A percentile compares a stretch with the other conserved stretches of the same genome.
Conservation (phyloP, 164 flowering plant species). For the Nymphaea colorata region DNA sequence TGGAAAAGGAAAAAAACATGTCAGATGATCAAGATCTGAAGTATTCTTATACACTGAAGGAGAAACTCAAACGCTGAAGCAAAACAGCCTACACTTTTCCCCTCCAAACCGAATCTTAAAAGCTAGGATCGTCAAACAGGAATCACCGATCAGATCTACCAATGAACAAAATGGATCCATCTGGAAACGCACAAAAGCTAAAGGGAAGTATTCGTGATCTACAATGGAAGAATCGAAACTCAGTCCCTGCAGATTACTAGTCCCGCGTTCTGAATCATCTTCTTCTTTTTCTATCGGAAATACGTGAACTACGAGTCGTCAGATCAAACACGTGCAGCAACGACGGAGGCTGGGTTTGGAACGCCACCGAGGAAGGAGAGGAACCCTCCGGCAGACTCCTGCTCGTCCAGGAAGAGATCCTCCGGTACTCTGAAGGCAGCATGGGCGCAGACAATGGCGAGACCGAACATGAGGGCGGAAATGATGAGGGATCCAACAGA, state of each 20-base stretch:
- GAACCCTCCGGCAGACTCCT: slow-evolving; percentile 46
- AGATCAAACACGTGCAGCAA: slow-evolving; percentile 31
- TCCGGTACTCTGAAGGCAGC: slow-evolving; percentile 73
- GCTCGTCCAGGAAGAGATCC: slow-evolving; percentile 73
- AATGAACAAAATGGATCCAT: neutral
- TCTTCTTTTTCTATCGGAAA: neutral
- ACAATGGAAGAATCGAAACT: neutral
- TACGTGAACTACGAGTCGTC: neutral
- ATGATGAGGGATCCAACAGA: slow-evolving; percentile 65
- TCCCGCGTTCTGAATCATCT: neutral
- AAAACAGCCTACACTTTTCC: neutral
- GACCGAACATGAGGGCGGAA: slow-evolving; percentile 50
- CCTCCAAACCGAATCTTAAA: neutral
- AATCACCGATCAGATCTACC: neutral
- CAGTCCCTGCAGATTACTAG: neutral
- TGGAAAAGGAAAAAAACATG: too few species aligned
- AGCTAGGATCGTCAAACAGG: neutral
- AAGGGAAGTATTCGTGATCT: neutral
- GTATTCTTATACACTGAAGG: neutral
- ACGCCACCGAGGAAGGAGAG: slow-evolving; percentile 68
- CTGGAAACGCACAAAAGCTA: neutral
- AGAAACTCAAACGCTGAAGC: neutral
- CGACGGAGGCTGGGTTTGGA: slow-evolving; percentile 36
- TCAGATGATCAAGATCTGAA: neutral
- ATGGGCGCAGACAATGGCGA: slow-evolving; percentile 44